Evolutionary conservation across 139 green algal species (phyloP).

Genomic region (Chlamydomonas incerta): DNA sequence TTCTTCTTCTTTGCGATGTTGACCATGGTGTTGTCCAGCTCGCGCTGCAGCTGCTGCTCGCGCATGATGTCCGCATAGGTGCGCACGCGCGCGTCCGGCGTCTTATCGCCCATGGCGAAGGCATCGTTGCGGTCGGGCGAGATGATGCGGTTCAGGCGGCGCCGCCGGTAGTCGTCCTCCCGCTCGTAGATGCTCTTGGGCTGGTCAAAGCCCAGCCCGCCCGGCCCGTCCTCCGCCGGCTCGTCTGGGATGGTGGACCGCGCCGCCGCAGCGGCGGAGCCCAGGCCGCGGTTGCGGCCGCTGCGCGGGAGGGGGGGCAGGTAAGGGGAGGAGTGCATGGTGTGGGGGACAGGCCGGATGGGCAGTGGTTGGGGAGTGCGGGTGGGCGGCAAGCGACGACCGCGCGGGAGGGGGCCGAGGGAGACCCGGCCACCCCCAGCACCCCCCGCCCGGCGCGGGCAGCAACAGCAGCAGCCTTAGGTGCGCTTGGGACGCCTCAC

Average conservation of each 20-base stretch:
- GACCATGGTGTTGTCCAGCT: slow-evolving; percentile 93
- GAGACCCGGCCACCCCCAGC: too few species aligned
- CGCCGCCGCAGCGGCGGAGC: neutral
- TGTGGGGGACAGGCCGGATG: too few species aligned
- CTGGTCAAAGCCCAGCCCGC: slow-evolving; percentile 37
- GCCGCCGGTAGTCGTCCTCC: slow-evolving; percentile 91
- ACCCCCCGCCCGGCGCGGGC: too few species aligned
- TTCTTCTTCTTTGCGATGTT: slow-evolving; percentile 91
- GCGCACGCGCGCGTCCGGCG: slow-evolving; percentile 77
- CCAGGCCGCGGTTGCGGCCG: neutral
- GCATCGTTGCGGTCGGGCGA: slow-evolving; percentile 93
- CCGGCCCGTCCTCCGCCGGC: slow-evolving; percentile 2
- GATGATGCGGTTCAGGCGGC: slow-evolving; percentile 85
- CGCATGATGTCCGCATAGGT: slow-evolving; percentile 95
- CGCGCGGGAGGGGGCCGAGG: too few species aligned
- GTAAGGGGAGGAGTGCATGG: too few species aligned
- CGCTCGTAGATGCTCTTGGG: slow-evolving; percentile 85
- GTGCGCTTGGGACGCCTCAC: too few species aligned
- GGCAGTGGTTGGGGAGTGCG: too few species aligned
- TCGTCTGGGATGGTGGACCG: slow-evolving; percentile 42
- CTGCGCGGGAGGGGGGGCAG: too few species aligned
- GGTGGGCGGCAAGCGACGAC: too few species aligned
- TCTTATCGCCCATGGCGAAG: slow-evolving; percentile 90
- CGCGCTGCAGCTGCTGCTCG: slow-evolving; percentile 82
- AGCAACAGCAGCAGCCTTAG: too few species aligned